These are phyloP conservation scores for Fusarium udum DNA, from an alignment of 2,329 filamentous ascomycete genomes.

Conservation along the genomic window DNA sequence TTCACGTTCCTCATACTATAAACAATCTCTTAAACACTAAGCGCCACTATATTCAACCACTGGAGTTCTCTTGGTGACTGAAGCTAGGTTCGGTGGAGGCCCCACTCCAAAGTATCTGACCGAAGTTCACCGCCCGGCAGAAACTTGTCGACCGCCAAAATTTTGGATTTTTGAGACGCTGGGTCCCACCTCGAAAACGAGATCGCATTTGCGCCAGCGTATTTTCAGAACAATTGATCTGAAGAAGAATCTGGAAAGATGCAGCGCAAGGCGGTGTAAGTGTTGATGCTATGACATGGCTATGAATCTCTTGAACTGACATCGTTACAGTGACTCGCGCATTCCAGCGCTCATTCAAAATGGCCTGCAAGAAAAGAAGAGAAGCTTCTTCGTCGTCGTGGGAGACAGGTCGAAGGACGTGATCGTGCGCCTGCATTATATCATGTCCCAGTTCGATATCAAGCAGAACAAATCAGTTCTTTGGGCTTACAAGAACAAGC, in stretches of 20 bases:
- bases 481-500: conserved; percentile 99
- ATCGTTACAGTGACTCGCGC: conserved; percentile 75
- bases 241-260: conserved; percentile 52
- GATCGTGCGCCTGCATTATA: conserved; percentile 92
- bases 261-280: conserved; percentile 68
- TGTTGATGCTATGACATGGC: background rate
- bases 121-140: conserved; percentile 51
- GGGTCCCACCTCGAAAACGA: conserved; percentile 39
- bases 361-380: conserved; percentile 93
- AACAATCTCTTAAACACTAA: background rate
- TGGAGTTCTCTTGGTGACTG: conserved; percentile 3
- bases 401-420: conserved; percentile 93
- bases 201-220: conserved; percentile 44
- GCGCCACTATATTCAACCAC: background rate
- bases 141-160: conserved; percentile 49
- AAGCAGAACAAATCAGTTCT: conserved; percentile 92
- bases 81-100: background rate
- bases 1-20: background rate
- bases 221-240: conserved; percentile 43
- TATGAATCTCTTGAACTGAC: conserved; percentile 4
- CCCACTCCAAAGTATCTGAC: conserved; percentile 26
- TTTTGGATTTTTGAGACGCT: conserved; percentile 50
- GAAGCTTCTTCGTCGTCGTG: conserved; percentile 97
- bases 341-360: conserved; percentile 92
- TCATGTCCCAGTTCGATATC: conserved; percentile 88